phyloP scores from a whole-genome alignment of 345 rosid genomes.

The Gossypium ekmanianum region DNA sequence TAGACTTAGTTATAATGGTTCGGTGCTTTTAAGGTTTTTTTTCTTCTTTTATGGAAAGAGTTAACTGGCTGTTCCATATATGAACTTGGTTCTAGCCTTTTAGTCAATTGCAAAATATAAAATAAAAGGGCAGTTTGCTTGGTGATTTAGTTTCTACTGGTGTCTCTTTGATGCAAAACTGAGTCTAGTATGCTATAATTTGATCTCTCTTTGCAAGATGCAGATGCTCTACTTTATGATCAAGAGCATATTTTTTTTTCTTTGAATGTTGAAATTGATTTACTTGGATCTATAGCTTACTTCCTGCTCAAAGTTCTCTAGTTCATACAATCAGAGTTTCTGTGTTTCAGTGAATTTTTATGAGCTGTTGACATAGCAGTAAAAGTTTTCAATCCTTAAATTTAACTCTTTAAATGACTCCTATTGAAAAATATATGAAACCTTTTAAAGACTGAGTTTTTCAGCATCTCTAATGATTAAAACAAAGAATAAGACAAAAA shows the following conservation, averaged over 20 bases:
- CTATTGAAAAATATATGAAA: not conserved
- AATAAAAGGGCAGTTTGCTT: not conserved
- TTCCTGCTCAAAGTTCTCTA: not conserved
- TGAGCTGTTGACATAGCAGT: not conserved
- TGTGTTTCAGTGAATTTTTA: not conserved
- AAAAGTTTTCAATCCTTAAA: not conserved
- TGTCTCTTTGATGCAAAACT: not conserved
- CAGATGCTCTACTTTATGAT: not conserved
- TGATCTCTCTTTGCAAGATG: not conserved
- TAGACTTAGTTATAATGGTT: not conserved
- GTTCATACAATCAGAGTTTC: not conserved
- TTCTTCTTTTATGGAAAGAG: not conserved
- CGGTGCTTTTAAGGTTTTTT: not conserved
- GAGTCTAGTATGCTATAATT: not conserved
- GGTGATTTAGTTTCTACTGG: not conserved
- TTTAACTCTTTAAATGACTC: not conserved
- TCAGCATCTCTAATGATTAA: conserved; percentile 4
- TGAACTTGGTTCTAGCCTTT: conserved; percentile 1
- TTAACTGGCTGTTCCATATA: not conserved
- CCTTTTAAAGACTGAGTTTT: not conserved
- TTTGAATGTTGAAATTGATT: not conserved
- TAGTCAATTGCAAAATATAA: not conserved
- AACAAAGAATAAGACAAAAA: conserved; percentile 13
- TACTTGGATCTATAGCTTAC: not conserved
- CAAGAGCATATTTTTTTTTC: not conserved